phyloP scores from a whole-genome alignment of 139 green algal genomes.

The Micractinium conductrix region DNA sequence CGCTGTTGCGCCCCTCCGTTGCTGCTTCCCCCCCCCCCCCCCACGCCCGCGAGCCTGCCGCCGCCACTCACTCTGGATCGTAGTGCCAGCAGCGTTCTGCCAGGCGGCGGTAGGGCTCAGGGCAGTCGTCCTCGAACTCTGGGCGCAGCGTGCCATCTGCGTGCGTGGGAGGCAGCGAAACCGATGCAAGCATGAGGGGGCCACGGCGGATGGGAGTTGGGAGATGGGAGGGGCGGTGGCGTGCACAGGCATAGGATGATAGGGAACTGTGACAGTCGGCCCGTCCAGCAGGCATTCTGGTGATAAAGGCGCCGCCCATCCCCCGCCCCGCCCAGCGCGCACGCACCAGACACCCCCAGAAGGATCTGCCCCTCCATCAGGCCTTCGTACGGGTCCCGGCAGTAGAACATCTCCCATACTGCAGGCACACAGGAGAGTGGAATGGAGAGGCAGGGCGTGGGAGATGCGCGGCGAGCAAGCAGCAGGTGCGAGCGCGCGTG shows the following conservation, averaged over 20 bases:
- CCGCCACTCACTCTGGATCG: conserved; percentile 20
- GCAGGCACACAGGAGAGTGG: neutral
- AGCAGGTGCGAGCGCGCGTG: too few species aligned
- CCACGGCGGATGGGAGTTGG: too few species aligned
- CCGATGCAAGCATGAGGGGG: neutral
- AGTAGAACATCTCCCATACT: conserved; percentile 52
- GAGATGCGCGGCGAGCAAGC: neutral
- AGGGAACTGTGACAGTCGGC: too few species aligned
- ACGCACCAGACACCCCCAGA: conserved; percentile 25
- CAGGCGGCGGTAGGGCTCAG: conserved; percentile 26
- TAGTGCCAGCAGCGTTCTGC: conserved; percentile 49
- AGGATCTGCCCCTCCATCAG: conserved; percentile 43
- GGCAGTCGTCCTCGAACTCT: conserved; percentile 34
- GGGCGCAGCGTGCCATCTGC: conserved; percentile 38
- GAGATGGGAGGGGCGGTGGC: too few species aligned
- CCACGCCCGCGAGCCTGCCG: neutral
- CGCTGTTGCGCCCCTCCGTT: too few species aligned
- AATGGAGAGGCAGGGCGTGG: neutral
- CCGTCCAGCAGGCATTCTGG: too few species aligned
- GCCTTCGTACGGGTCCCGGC: conserved; percentile 24
- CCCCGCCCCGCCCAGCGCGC: neutral
- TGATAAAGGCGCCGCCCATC: neutral
- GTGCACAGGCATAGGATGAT: neutral
- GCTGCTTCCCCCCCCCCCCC: too few species aligned
- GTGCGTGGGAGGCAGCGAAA: neutral